Base-by-base conservation (phyloP, 495 filamentous ascomycete genomes). In the Penicillium bovifimosum region DNA sequence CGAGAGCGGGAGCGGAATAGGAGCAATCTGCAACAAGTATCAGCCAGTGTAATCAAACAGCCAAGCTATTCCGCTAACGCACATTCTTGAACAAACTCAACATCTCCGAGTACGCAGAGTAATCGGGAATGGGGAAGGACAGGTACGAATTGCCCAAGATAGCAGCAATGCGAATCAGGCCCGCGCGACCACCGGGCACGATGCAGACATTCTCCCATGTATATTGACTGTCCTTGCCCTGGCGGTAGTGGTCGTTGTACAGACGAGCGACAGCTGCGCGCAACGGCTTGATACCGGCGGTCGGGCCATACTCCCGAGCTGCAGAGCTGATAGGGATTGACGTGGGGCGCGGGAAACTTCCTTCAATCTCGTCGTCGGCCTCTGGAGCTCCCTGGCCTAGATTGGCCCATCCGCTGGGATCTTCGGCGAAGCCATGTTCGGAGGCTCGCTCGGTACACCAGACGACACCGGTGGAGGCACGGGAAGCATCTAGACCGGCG, bases 141-240 rank as follows among this genome's bases (percentile, higher is more conserved):
- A 95, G 78, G 61, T 95, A 96, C 47, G 90, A 85, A 62, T 96
- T 95, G 58, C 90, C 90, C 58, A 97, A 68, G 10, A 97, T 92
- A 18, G 92, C 92, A 2, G 92, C 91, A 70, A 96, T 95, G 41
- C 92, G 81, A 55, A 96, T 95, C 73, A 97, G 74, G 20, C 92
- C 92, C 13, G 92, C 91, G 55, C 92, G 79, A 24, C 92, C 92
- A 68, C 92, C 92, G 35, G 92, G 92, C 4, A 97, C 92, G 63
- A 97, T 95, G 69, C 88, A 91, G n/a, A 96, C 92, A 71, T 97
- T 96, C 74, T 96, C 92, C 86, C 90, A 96, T n/a, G 86, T 91
- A 66, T 97, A 96, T 69, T 95, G 77, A 66, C 86, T 91, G n/a
- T 78, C 74, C 72, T 93, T 91, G 52, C 87, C 88, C 70, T 91